Evolutionary conservation across 768 basidiomycete species (phyloP).

Genomic region (Coprinopsis marcescibilis): DNA sequence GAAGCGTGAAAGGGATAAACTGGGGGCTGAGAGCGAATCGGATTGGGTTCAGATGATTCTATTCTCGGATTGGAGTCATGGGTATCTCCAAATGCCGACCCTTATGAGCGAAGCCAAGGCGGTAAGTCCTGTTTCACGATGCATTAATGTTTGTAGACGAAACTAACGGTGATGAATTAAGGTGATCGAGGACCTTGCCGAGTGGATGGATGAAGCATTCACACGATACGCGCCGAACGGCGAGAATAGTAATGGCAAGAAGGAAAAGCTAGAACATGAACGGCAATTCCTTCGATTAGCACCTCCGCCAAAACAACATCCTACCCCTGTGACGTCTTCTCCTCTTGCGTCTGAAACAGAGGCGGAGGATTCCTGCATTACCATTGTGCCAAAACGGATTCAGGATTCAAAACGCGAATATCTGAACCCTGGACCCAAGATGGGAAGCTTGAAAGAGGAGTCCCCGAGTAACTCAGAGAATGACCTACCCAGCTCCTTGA

Average conservation of each 20-base stretch:
- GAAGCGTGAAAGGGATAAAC: slow-evolving; percentile 53
- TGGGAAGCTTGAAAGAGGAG: too few species aligned
- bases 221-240: slow-evolving; percentile 22
- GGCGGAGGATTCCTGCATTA: slow-evolving; percentile 65
- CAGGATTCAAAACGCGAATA: slow-evolving; percentile 7
- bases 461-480: too few species aligned
- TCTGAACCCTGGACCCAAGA: background rate
- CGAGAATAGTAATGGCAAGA: background rate
- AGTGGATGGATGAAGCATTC: slow-evolving; percentile 88
- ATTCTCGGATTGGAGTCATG: slow-evolving; percentile 96
- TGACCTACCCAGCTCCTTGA: too few species aligned
- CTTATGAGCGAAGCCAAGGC: slow-evolving; percentile 78
- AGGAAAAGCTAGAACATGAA: slow-evolving; percentile 2
- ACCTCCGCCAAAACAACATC: slow-evolving; percentile 12
- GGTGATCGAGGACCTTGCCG: slow-evolving; percentile 77
- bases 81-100: slow-evolving; percentile 91
- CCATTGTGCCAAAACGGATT: slow-evolving; percentile 56
- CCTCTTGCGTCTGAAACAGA: slow-evolving; percentile 37
- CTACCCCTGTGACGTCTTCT: slow-evolving; percentile 20
- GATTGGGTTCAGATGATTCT: slow-evolving; percentile 95
- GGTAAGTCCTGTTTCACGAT: slow-evolving; percentile 23
- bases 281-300: background rate
- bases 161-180: slow-evolving; percentile 12
- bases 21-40: slow-evolving; percentile 70
- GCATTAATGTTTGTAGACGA: background rate